These are phyloP conservation scores for Platanus orientalis DNA, from an alignment of 164 flowering plant genomes.

Conservation along the genomic window DNA sequence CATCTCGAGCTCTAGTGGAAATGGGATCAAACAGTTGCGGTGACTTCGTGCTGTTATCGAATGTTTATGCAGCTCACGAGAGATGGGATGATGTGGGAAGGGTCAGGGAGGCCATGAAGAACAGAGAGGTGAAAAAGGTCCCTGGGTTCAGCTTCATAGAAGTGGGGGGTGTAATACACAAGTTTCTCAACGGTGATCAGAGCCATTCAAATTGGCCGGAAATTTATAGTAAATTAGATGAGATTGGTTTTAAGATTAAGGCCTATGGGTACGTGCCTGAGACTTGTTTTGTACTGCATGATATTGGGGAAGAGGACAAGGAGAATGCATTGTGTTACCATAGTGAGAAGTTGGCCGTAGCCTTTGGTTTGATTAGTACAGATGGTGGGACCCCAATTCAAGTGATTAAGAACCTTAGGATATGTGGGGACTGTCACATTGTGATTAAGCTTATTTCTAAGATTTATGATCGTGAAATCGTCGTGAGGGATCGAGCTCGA, in stretches of 20 bases:
- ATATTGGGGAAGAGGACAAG: conserved; percentile 88
- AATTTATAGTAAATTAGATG: conserved; percentile 72
- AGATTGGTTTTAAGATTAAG: conserved; percentile 48
- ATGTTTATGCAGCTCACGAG: conserved; percentile 62
- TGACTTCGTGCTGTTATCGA: conserved; percentile 77
- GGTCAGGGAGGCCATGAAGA: conserved; percentile 76
- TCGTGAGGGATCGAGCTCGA: conserved; percentile 77
- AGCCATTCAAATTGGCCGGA: conserved; percentile 45
- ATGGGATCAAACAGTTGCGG: conserved; percentile 72
- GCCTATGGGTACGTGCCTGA: conserved; percentile 64
- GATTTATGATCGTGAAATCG: conserved; percentile 65
- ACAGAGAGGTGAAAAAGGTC: conserved; percentile 60
- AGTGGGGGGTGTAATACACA: conserved; percentile 52
- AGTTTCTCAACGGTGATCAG: conserved; percentile 65
- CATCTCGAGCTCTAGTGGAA: conserved; percentile 54
- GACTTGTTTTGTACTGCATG: conserved; percentile 71
- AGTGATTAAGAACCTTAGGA: conserved; percentile 84
- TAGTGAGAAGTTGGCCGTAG: conserved; percentile 88
- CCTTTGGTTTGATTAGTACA: conserved; percentile 67
- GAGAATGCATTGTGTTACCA: conserved; percentile 73
- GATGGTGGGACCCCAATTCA: conserved; percentile 46
- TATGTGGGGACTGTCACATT: conserved; percentile 85
- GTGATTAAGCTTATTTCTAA: conserved; percentile 72
- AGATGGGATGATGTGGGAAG: conserved; percentile 82
- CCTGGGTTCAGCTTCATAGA: conserved; percentile 86